These are phyloP conservation scores for Claviceps paspali DNA, from an alignment of 2,329 filamentous ascomycete species.

Conservation along the genomic window DNA sequence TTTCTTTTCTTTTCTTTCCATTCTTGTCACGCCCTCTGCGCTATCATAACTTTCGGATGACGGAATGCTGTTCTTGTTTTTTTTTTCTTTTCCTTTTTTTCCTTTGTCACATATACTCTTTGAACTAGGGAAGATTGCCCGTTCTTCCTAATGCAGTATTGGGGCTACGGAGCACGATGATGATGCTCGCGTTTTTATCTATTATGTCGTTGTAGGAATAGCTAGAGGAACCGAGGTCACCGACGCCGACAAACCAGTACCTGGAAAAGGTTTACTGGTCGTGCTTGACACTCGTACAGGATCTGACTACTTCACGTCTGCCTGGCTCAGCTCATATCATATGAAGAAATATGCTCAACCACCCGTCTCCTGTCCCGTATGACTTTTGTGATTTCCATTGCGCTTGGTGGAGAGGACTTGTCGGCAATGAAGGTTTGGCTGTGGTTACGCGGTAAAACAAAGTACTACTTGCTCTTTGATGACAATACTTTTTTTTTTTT, in stretches of 20 bases:
- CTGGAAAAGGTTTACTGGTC: constrained; percentile 7
- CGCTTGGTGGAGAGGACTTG: too few species aligned
- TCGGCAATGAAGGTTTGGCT: too few species aligned
- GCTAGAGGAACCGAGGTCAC: constrained; percentile 4
- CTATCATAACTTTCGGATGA: constrained; percentile 14
- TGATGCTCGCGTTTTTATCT: constrained; percentile 5
- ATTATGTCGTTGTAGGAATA: constrained; percentile 9
- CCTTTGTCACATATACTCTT: constrained; percentile 10
- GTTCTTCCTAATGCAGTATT: constrained; percentile 7
- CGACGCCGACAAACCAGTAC: constrained; percentile 1
- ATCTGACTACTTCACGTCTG: constrained; percentile 5
- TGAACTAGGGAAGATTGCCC: constrained; percentile 1
- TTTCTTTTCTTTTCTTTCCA: background rate
- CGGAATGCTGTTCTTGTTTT: constrained; percentile 6
- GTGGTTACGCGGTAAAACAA: too few species aligned
- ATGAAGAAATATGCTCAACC: too few species aligned
- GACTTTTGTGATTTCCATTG: too few species aligned
- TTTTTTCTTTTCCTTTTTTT: background rate
- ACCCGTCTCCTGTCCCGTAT: too few species aligned
- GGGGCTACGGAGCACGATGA: constrained; percentile 6
- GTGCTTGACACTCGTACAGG: constrained; percentile 6
- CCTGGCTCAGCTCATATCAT: constrained; percentile 5
- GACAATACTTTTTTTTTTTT: too few species aligned
- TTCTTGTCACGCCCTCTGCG: constrained; percentile 2
- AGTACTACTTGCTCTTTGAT: too few species aligned